Base-by-base conservation (phyloP, 306 rosid genomes). In the Castanea crenata region DNA sequence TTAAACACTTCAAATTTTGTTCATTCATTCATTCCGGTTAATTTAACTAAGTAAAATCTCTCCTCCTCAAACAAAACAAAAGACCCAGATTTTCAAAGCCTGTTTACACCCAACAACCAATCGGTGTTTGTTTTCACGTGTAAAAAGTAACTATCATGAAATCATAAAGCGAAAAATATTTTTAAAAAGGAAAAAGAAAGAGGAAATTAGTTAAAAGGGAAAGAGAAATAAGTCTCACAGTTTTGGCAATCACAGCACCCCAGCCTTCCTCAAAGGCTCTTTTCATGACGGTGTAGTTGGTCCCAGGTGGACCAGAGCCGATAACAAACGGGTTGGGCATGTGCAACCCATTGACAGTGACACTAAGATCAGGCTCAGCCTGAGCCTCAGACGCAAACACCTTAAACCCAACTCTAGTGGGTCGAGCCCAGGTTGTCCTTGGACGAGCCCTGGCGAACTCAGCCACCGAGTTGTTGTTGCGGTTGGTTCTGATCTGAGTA, bases 251-350 rank as follows among this genome's bases (percentile, higher is more conserved):
- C 80, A 95, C 98, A 64, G 92, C 98, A 19, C 99, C 99, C 99
- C 99, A 95, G 1, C 99, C 99, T 88, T 95, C 99, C 78, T 95
- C 99, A 75, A 95, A 95, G 65, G 99, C 98, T 75, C 92, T 91
- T 73, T 95, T 95, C 99, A 95, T 95, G 71, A 95, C 99, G 44
- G 98, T 95, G 76, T 95, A 95, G 81, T 95, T 95, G n/a, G 99
- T 95, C 6, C 98, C 99, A 0, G 99, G 99, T 15, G 98, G 99
- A 78, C 98, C 99, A 64, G 99, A 95, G 80, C 92, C 99, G 29
- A 95, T 95, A 5, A 95, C 98, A 74, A 95, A 95, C 0, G 99
- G 99, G 77, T 95, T 95, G 10, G 97, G 97, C 99, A 95, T 86
- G 29, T 77, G 79, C 81, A 95, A 81, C 31, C 99, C 98, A 80